These are phyloP conservation scores for Blastocystis sp. DNA, from an alignment of 352 stramenopile genomes.

Conservation along the genomic window DNA sequence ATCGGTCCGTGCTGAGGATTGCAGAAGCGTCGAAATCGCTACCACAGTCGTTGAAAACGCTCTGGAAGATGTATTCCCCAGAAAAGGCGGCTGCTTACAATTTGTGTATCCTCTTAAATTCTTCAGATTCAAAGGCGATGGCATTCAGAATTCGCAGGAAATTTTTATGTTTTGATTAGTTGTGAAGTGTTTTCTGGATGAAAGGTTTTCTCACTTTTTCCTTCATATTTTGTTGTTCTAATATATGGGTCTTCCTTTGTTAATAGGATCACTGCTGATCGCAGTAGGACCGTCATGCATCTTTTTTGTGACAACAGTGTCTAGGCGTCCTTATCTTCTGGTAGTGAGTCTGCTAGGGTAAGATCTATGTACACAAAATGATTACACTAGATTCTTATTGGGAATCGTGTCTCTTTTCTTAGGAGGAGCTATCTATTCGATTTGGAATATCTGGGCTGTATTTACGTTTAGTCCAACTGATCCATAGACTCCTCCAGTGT, in stretches of 20 bases:
- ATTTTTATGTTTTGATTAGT: not conserved
- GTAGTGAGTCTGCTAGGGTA: slow-evolving; percentile 23
- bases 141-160: not conserved
- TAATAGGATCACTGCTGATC: slow-evolving; percentile 25
- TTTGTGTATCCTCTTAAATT: slow-evolving; percentile 21
- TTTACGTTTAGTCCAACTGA: not conserved
- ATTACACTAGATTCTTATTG: not conserved
- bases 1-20: not conserved
- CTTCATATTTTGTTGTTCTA: not conserved
- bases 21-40: not conserved
- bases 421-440: not conserved
- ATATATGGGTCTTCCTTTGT: slow-evolving; percentile 4
- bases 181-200: not conserved
- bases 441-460: slow-evolving; percentile 55
- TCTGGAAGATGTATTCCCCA: slow-evolving; percentile 29
- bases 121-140: not conserved
- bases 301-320: slow-evolving; percentile 38
- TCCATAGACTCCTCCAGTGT: not conserved
- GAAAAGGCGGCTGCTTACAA: slow-evolving; percentile 47
- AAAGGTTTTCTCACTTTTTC: not conserved
- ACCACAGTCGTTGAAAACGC: not conserved
- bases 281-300: slow-evolving; percentile 13
- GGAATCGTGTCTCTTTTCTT: not conserved
- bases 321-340: slow-evolving; percentile 27
- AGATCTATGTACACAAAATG: not conserved